Base-by-base conservation (phyloP, 2,329 filamentous ascomycete species). In the Diplodia scrobiculata region DNA sequence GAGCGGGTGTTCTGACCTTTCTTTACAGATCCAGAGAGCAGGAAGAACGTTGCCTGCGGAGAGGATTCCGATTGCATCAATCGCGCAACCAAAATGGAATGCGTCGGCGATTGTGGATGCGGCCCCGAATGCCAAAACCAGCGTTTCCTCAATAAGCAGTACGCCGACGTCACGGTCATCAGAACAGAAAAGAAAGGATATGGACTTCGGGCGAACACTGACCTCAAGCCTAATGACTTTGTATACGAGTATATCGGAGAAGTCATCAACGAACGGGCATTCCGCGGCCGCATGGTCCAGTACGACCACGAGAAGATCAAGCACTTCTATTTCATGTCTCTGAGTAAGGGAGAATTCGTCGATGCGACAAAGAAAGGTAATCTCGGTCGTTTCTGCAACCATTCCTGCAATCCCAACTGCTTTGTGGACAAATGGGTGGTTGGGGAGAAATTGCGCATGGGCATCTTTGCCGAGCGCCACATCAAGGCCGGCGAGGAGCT, bases 401-500 rank as follows among this genome's bases (percentile, higher is more conserved):
- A 99, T 78, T 98, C 95, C 9, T 99, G 95, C 84, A 97, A 95
- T 77, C 95, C 95, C 19, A 99, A 99, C 76, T 98, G 93, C 80
- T 98, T 96, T 78, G 94, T 99, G 69, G 95, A 99, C 84, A 99
- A 99, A 81, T 99, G 95, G 95, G 93, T 98, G 67, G 92, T 99
- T 38, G 93, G 92, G 19, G 91, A 96, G 73, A 98, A 97, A 81
- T 83, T 98, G 75, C 93, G 95, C 73, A 99, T 99, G 95, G 95
- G 95, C 73, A 98, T 99, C 72, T 99, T 99, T 81, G 91, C 93
- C 72, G 86, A 91, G 79, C 91, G 93, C 70, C 84, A 86, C 73
- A 89, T 99, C 75, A 87, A 88, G 74, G 88, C 91, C 19, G 95
- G 95, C 65, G 95, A 99, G 78, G 95, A 99, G 78, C 83, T 99